Percentiles rank a stretch among this genome's conserved stretches.
Evolutionary conservation across 2,329 filamentous ascomycete species (phyloP).

Genomic region (Cladorrhinum sp.): DNA sequence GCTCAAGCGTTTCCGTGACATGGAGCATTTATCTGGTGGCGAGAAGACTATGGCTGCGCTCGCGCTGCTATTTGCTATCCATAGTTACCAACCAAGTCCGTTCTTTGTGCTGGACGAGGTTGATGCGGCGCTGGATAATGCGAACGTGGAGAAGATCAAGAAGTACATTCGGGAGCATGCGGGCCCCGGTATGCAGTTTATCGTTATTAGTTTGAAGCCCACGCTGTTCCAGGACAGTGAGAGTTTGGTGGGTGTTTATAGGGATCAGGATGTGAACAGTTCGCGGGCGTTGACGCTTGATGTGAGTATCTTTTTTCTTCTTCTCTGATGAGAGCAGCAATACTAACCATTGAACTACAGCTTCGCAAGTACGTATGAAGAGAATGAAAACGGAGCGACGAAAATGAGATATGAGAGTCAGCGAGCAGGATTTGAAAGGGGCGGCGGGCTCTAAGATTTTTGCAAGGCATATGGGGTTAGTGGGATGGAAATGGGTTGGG

Average conservation of each 20-base stretch:
- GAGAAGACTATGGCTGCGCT: constrained; percentile 99
- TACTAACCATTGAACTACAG: constrained; percentile 19
- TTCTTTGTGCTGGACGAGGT: constrained; percentile 99
- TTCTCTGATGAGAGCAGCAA: neutral
- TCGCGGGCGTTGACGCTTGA: constrained; percentile 89
- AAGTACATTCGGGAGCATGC: constrained; percentile 95
- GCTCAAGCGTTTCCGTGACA: constrained; percentile 95
- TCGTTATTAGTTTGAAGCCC: constrained; percentile 94
- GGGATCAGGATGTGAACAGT: constrained; percentile 91
- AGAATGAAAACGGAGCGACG: neutral
- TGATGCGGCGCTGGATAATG: constrained; percentile 95
- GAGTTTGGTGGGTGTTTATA: constrained; percentile 90
- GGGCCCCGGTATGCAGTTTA: constrained; percentile 97
- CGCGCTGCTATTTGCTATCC: constrained; percentile 93
- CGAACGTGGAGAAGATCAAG: constrained; percentile 93
- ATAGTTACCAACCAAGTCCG: constrained; percentile 90
- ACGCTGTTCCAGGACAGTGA: constrained; percentile 96
- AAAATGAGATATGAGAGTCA: neutral
- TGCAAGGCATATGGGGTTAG: neutral
- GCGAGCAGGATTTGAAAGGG: no score
- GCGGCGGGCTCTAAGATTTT: no score
- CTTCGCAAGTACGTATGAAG: constrained; percentile 25
- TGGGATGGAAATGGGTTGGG: no score
- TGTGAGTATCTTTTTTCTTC: constrained; percentile 58
- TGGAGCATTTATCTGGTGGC: constrained; percentile 95